phyloP scores from a whole-genome alignment of 2,329 filamentous ascomycete species.

The Xylariaceae sp. region DNA sequence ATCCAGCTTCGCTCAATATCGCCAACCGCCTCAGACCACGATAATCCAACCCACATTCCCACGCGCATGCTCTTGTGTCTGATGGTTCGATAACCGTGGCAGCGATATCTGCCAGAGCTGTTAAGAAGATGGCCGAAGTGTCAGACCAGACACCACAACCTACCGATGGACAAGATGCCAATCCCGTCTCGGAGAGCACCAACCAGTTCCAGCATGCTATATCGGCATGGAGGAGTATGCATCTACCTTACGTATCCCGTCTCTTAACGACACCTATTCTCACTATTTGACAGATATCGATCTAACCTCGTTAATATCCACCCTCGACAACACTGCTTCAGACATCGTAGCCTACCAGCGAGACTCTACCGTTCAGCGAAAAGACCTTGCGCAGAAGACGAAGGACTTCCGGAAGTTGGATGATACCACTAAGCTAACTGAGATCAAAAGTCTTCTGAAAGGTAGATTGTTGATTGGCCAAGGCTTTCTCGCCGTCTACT shows the following conservation, averaged over 20 bases:
- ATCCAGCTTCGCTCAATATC: not conserved
- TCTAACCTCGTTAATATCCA: conserved; percentile 78
- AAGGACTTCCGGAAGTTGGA: conserved; percentile 97
- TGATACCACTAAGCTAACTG: conserved; percentile 77
- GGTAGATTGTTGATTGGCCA: conserved; percentile 50
- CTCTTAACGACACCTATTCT: conserved; percentile 15
- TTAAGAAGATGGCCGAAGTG: conserved; percentile 31
- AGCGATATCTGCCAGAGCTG: conserved; percentile 22
- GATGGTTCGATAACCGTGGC: conserved; percentile 29
- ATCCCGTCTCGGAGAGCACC: conserved; percentile 54
- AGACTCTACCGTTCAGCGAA: conserved; percentile 93
- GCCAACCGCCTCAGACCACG: not conserved
- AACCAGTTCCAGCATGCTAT: conserved; percentile 98
- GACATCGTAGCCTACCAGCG: conserved; percentile 92
- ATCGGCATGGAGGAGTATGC: conserved; percentile 88
- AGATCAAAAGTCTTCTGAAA: conserved; percentile 89
- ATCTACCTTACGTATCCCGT: conserved; percentile 7
- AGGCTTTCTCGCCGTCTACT: conserved; percentile 9
- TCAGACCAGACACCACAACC: conserved; percentile 35
- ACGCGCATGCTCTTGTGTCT: conserved; percentile 12
- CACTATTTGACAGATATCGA: conserved; percentile 71
- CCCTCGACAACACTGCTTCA: conserved; percentile 89
- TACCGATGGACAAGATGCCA: conserved; percentile 28
- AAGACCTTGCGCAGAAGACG: conserved; percentile 97
- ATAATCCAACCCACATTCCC: not conserved